phyloP scores from a whole-genome alignment of 441 rosid genomes.

The Euphorbia celastroides region DNA sequence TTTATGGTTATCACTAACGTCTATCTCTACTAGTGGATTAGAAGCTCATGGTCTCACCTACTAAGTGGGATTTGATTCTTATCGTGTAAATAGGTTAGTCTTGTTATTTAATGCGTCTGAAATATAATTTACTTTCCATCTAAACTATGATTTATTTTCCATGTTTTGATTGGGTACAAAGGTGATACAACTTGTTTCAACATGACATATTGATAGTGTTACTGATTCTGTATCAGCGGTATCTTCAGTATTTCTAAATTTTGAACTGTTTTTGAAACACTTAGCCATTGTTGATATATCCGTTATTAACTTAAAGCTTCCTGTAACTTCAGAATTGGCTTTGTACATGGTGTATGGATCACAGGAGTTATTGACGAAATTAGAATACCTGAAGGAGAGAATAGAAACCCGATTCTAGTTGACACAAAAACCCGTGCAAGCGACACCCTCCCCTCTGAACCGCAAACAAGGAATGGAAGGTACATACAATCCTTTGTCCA shows the following conservation, averaged over 20 bases:
- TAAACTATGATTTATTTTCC: neutral
- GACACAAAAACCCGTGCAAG: slow-evolving; percentile 66
- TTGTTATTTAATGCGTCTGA: neutral
- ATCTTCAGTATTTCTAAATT: neutral
- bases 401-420: slow-evolving; percentile 41
- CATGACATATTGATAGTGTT: neutral
- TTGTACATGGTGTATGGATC: slow-evolving; percentile 57
- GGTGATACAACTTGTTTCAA: neutral
- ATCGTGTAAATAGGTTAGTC: neutral
- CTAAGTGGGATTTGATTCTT: slow-evolving; percentile 1
- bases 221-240: neutral
- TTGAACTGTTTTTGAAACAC: neutral
- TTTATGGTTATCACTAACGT: neutral
- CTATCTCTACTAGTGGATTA: neutral
- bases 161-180: neutral
- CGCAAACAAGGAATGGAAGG: slow-evolving; percentile 88
- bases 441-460: slow-evolving; percentile 58
- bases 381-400: slow-evolving; percentile 36
- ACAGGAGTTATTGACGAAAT: slow-evolving; percentile 78
- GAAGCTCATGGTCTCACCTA: neutral
- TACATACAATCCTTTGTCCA: slow-evolving; percentile 15
- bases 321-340: slow-evolving; percentile 50
- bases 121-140: neutral
- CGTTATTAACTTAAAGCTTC: slow-evolving; percentile 17
- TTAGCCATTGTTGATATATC: slow-evolving; percentile 7